These are phyloP conservation scores for Lycium barbarum DNA, from an alignment of 257 asterid species.

Conservation along the genomic window DNA sequence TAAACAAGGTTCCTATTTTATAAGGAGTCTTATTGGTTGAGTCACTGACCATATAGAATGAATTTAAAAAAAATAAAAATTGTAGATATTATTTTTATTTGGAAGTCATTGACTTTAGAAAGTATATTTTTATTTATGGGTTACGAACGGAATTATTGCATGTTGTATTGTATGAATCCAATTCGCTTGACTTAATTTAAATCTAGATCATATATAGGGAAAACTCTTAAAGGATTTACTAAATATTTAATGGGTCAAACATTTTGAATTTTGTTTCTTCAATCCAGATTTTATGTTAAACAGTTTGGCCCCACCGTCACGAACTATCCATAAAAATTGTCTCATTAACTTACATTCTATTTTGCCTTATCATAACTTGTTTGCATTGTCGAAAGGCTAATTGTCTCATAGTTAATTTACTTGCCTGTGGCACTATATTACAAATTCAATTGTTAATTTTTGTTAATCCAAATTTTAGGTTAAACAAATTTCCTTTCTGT, in stretches of 20 bases:
- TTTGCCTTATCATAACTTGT: too few relatives aligned
- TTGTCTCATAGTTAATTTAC: too few relatives aligned
- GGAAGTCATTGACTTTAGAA: slow-evolving; percentile 14
- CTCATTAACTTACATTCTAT: too few relatives aligned
- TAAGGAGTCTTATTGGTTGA: background rate
- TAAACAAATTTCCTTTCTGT: background rate
- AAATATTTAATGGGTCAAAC: too few relatives aligned
- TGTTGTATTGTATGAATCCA: background rate
- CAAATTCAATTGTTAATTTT: too few relatives aligned
- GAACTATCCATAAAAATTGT: too few relatives aligned
- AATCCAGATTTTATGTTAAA: too few relatives aligned
- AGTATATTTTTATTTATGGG: background rate
- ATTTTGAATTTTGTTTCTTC: too few relatives aligned
- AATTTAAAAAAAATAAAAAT: background rate
- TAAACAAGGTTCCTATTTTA: background rate
- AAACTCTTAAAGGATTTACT: background rate
- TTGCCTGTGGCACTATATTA: too few relatives aligned
- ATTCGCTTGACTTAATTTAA: background rate
- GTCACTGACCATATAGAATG: background rate
- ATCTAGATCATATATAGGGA: background rate
- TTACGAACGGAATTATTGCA: background rate
- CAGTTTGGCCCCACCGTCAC: too few relatives aligned
- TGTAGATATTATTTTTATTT: slow-evolving; percentile 18
- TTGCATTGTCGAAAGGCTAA: too few relatives aligned
- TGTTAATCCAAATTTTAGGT: too few relatives aligned